A percentile compares a stretch with the other conserved stretches of the same genome.
Evolutionary conservation across 257 asterid species (phyloP).

Genomic region (Capsicum baccatum): DNA sequence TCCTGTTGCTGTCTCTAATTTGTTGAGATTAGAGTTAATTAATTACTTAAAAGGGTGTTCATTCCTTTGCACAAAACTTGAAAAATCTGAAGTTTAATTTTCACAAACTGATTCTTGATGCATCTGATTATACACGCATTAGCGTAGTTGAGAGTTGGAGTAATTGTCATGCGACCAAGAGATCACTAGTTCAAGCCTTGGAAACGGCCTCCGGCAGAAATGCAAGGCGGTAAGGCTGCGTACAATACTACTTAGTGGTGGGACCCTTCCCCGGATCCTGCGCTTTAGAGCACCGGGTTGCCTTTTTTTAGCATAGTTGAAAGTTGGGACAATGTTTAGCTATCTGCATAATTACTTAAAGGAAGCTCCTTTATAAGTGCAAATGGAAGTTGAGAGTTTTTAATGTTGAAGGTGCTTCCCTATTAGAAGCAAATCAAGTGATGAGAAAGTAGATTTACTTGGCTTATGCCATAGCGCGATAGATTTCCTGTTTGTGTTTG

Average conservation of each 20-base stretch:
- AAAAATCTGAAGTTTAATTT: too few species aligned
- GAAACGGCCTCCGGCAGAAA: too few species aligned
- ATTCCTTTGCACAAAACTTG: not conserved
- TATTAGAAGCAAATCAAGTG: not conserved
- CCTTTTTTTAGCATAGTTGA: too few species aligned
- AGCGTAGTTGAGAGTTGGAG: too few species aligned
- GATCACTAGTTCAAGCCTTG: too few species aligned
- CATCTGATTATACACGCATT: constrained; percentile 32
- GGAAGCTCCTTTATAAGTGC: not conserved
- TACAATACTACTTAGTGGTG: too few species aligned
- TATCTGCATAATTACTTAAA: not conserved
- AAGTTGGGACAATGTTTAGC: constrained; percentile 15
- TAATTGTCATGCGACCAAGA: too few species aligned
- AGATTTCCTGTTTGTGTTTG: not conserved
- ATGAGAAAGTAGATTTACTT: not conserved
- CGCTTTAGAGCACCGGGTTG: too few species aligned
- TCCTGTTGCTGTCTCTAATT: not conserved
- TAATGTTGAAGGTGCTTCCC: not conserved
- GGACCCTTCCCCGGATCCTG: too few species aligned
- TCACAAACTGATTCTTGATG: constrained; percentile 39
- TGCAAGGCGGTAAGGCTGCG: too few species aligned
- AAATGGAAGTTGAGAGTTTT: not conserved
- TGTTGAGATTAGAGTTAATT: not conserved
- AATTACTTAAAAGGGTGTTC: not conserved
- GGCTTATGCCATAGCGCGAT: not conserved